Base-by-base conservation (phyloP, 306 rosid genomes). In the Canavalia gladiata region DNA sequence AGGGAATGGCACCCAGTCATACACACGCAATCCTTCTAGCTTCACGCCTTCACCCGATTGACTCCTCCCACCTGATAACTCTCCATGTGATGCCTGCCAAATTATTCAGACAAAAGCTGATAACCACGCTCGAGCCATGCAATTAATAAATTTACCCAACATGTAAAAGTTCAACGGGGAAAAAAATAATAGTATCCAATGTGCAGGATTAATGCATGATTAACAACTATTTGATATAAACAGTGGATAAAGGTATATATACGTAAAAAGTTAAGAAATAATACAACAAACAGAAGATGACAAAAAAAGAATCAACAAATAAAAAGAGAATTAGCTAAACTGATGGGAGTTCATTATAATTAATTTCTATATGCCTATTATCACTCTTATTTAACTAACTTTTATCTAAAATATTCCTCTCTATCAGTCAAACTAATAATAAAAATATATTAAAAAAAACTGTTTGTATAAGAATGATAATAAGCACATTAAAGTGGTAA, bases 91-190 rank as follows among this genome's bases (percentile, higher is more conserved):
- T 13, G 56, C 18, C 25, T 12, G 28, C 56, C 56, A 51, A 51
- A 54, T 18, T n/a, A n/a, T 8, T 54, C 28, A 13, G 11, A 51
- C 1, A 55, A 25, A 6, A 25, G 6, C 25, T 18, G 25, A 18
- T 18, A 18, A 18, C 25, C 25, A 18, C 25, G 25, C 25, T 18
- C 25, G 25, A 18, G 25, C 25, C 25, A 55, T 12, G 10, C 25
- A 50, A 60, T 31, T 10, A 60, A 60, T 60, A 18, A 9, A 60
- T 60, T 60, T 31, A 60, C 18, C 67, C 18, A 64, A 64, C 67
- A 9, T 30, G 41, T 8, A 59, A 8, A 9, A 33, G 7, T 1
- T 51, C 0, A 51, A 31, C 25, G 25, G 25, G 25, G 25, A 31
- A 18, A 31, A 31, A 33, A 60, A 30, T 7, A 0, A 58, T 30